phyloP scores from a whole-genome alignment of 768 basidiomycete genomes.

The Candolleomyces efflorescens region DNA sequence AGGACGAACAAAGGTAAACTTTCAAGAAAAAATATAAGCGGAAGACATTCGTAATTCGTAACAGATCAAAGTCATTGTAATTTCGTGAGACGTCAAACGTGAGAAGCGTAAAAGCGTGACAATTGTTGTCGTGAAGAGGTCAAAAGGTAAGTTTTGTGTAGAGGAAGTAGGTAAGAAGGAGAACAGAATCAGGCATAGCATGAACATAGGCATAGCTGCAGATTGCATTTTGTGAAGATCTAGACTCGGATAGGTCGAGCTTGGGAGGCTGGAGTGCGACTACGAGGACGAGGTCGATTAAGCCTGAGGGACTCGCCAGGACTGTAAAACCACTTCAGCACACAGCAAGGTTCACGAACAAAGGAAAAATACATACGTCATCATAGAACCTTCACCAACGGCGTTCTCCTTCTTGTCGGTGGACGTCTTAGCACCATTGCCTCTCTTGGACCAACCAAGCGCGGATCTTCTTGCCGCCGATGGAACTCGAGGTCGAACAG shows the following conservation, averaged over 20 bases:
- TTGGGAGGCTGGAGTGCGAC: slow-evolving; percentile 40
- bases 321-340: slow-evolving; percentile 21
- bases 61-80: background rate
- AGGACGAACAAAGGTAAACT: background rate
- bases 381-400: slow-evolving; percentile 35
- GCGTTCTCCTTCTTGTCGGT: slow-evolving; percentile 54
- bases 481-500: slow-evolving; percentile 46
- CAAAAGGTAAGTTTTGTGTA: background rate
- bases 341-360: background rate
- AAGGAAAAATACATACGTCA: slow-evolving; percentile 45
- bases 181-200: background rate
- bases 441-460: slow-evolving; percentile 64
- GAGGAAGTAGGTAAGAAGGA: background rate
- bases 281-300: slow-evolving; percentile 47
- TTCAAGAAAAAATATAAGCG: background rate
- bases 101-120: background rate
- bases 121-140: background rate
- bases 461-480: slow-evolving; percentile 54
- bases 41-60: background rate
- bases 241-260: slow-evolving; percentile 34
- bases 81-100: background rate
- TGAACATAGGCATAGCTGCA: background rate
- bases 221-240: background rate
- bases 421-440: slow-evolving; percentile 37
- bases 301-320: slow-evolving; percentile 45